Conservation (phyloP, 2,329 filamentous ascomycete species). For the Colletotrichum karsti region DNA sequence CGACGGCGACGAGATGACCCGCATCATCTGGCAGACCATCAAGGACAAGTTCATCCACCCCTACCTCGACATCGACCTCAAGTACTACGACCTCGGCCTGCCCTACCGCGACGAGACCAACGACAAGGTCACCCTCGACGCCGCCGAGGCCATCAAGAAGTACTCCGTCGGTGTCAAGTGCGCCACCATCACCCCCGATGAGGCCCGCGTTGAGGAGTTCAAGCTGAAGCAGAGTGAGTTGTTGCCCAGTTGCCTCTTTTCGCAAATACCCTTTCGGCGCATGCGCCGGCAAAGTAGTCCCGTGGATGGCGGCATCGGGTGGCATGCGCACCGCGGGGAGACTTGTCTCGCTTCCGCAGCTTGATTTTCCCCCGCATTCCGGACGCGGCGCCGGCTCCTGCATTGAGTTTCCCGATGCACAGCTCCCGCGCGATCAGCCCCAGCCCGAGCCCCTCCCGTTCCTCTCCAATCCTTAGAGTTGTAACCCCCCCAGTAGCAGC, state of each 20-base stretch:
- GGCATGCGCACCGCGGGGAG: background rate
- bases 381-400: slow-evolving; percentile 5
- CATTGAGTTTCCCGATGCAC: slow-evolving; percentile 2
- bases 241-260: too few species aligned
- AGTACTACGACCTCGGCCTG: slow-evolving; percentile 96
- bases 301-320: background rate
- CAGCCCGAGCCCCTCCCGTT: slow-evolving; percentile 4
- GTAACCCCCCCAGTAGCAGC: background rate
- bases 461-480: background rate
- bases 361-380: slow-evolving; percentile 4
- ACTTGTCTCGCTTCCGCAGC: background rate
- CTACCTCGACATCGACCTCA: slow-evolving; percentile 96
- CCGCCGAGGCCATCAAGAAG: slow-evolving; percentile 98
- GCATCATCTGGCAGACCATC: slow-evolving; percentile 99
- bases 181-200: slow-evolving; percentile 98
- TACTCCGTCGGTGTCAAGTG: slow-evolving; percentile 99
- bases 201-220: slow-evolving; percentile 96
- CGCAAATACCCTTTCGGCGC: too few species aligned
- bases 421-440: background rate
- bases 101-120: slow-evolving; percentile 96
- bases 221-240: slow-evolving; percentile 94
- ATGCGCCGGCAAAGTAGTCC: background rate
- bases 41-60: slow-evolving; percentile 99
- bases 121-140: slow-evolving; percentile 94
- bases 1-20: slow-evolving; percentile 95